A percentile compares a stretch with the other conserved stretches of the same genome.
Evolutionary conservation across 2,329 filamentous ascomycete genomes (phyloP).

Genomic region (Fonsecaea monophora): DNA sequence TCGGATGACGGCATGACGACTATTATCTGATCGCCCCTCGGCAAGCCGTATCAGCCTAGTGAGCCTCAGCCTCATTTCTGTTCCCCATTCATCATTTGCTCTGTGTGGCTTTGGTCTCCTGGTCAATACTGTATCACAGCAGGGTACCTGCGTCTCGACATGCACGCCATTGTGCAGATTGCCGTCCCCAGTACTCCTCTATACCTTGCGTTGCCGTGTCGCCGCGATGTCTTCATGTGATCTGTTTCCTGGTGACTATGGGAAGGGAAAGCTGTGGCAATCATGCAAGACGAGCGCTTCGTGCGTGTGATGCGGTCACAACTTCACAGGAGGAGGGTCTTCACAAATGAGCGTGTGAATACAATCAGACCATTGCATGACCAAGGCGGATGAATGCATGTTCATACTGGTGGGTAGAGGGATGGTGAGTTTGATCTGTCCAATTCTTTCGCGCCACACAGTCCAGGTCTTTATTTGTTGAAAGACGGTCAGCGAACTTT

Average conservation of each 20-base stretch:
- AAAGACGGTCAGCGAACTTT: not conserved
- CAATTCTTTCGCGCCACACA: not conserved
- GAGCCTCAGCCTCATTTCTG: not conserved
- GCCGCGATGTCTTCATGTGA: not conserved
- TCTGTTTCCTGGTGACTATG: not conserved
- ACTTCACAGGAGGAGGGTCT: not conserved
- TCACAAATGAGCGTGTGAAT: not conserved
- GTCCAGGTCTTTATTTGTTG: not conserved
- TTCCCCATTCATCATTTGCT: not conserved
- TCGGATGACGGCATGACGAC: conserved; percentile 6
- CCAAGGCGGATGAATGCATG: conserved; percentile 1
- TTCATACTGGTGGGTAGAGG: not conserved
- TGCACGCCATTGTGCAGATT: conserved; percentile 1
- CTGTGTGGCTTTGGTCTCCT: not conserved
- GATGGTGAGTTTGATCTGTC: not conserved
- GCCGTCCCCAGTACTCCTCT: not conserved
- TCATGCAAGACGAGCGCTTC: not conserved
- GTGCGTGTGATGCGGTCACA: not conserved
- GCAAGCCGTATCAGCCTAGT: not conserved
- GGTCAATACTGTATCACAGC: conserved; percentile 16
- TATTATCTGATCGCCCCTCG: conserved; percentile 2
- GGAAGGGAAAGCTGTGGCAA: not conserved
- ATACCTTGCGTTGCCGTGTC: conserved; percentile 2
- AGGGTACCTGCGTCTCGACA: not conserved
- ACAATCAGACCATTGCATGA: not conserved